phyloP scores from a whole-genome alignment of 2,329 filamentous ascomycete species.

The Apiospora hydei region DNA sequence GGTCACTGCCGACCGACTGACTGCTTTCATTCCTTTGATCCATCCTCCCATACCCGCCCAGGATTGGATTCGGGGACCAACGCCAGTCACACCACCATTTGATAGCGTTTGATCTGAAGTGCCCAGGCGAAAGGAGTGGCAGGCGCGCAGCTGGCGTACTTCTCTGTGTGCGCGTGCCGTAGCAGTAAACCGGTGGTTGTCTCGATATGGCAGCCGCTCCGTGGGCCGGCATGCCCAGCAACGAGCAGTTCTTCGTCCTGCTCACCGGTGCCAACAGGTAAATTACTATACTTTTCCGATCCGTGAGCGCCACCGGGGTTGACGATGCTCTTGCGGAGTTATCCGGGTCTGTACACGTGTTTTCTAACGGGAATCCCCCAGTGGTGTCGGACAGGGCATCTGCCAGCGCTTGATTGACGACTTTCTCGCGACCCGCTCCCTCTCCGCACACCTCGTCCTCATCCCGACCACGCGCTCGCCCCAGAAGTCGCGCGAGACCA shows the following conservation, averaged over 20 bases:
- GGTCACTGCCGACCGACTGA: background rate
- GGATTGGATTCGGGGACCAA: background rate
- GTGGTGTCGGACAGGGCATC: slow-evolving; percentile 86
- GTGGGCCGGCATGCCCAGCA: slow-evolving; percentile 40
- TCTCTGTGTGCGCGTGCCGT: background rate
- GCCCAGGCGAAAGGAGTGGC: background rate
- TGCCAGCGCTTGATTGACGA: slow-evolving; percentile 88
- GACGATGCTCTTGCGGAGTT: background rate
- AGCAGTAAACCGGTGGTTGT: background rate
- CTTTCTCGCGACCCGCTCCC: slow-evolving; percentile 75
- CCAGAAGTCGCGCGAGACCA: slow-evolving; percentile 77
- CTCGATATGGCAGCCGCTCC: slow-evolving; percentile 38
- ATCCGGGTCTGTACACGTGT: background rate
- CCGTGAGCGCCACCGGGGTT: background rate
- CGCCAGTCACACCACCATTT: background rate
- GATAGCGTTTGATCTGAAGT: background rate
- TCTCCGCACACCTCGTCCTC: slow-evolving; percentile 74
- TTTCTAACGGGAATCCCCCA: slow-evolving; percentile 46
- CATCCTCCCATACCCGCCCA: slow-evolving; percentile 7
- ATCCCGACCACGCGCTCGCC: slow-evolving; percentile 83
- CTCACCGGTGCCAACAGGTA: slow-evolving; percentile 45
- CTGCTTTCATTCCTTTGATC: background rate
- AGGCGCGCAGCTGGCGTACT: background rate
- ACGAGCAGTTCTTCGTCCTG: slow-evolving; percentile 43
- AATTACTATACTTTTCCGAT: slow-evolving; percentile 26